Evolutionary conservation across 2,329 filamentous ascomycete species (phyloP).

Genomic region (Phyllosticta citrichinensis): DNA sequence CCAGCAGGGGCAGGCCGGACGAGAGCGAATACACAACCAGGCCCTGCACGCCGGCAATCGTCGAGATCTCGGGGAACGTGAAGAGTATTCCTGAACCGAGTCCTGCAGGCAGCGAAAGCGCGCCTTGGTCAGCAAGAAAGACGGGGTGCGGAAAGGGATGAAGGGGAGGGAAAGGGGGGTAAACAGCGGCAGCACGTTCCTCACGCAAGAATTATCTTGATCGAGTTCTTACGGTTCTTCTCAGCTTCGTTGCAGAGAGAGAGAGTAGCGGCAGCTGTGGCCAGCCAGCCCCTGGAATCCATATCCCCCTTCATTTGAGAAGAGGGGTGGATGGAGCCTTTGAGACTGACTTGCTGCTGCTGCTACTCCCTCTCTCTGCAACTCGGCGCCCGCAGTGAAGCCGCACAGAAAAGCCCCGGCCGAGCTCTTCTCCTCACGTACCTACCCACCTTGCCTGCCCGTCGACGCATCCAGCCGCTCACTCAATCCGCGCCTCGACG

Average conservation of each 20-base stretch:
- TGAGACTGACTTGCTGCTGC: neutral
- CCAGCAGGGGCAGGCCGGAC: constrained; percentile 60
- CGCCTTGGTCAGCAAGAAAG: constrained; percentile 24
- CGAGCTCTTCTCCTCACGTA: neutral
- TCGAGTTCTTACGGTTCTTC: constrained; percentile 94
- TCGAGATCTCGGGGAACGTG: constrained; percentile 70
- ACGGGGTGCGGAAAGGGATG: too few species aligned
- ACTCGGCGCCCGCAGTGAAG: constrained; percentile 78
- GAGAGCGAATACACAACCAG: constrained; percentile 66
- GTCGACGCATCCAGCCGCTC: too few species aligned
- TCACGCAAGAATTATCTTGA: constrained; percentile 99
- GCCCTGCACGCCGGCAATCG: constrained; percentile 69
- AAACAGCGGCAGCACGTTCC: constrained; percentile 86
- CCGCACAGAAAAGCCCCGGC: constrained; percentile 28
- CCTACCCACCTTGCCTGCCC: neutral
- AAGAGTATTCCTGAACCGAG: constrained; percentile 78
- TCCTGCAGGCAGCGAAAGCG: constrained; percentile 38
- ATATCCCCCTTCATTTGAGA: neutral
- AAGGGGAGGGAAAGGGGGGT: constrained; percentile 33
- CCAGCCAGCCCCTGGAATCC: neutral
- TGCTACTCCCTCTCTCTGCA: neutral
- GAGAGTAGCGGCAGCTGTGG: neutral
- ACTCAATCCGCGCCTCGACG: too few species aligned
- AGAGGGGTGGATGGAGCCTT: constrained; percentile 40
- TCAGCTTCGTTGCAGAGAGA: constrained; percentile 55